Evolutionary conservation across 345 rosid species (phyloP), one percentile per base, ranked within the genome.

Genomic region (Schrenkiella parvula): DNA sequence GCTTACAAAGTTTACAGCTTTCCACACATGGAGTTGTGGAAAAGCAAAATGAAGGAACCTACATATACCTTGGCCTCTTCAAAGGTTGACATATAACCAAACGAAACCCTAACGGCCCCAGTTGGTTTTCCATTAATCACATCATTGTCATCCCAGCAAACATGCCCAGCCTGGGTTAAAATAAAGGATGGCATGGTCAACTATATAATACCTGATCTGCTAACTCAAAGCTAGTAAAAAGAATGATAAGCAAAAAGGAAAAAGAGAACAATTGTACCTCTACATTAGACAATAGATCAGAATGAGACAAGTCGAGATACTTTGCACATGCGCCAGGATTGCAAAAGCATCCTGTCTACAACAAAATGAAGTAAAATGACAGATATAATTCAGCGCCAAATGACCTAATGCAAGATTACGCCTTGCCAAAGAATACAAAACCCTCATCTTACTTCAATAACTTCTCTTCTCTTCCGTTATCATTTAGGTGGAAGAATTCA

Each of bases 281-380:
- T 46, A 91, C 71, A 71, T 91, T 93, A 22, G 90, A 88, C 67
- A 88, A 81, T 78, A 93, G 84, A 84, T 88, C 98, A 18, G 67
- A 72, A 80, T 93, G 97, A 78, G 97, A 86, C 73, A 93, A 85
- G 58, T 83, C 82, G 73, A 93, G 95, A 82, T 88, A 88, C 80
- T 93, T 93, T 43, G 96, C 96, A 83, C 98, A 93, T 60, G 98
- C 96, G 58, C 98, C 98, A 14, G 98, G 98, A 82, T 93, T 95
- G 88, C 99, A 91, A 82, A 95, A 95, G 84, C 99, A 95, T 76
- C 99, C 99, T 81, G 99, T 91, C 99, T 95, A 87, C 64, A 84
- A 72, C 78, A 71, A 80, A 85, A 81, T 8, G 43, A 69, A 69
- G 47, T 21, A 48, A 43, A 46, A 8, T 48, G 62, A 77, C n/a